Base-by-base conservation (phyloP, 1,284 basidiomycete genomes). In the Apiotrichum mycotoxinovorans region DNA sequence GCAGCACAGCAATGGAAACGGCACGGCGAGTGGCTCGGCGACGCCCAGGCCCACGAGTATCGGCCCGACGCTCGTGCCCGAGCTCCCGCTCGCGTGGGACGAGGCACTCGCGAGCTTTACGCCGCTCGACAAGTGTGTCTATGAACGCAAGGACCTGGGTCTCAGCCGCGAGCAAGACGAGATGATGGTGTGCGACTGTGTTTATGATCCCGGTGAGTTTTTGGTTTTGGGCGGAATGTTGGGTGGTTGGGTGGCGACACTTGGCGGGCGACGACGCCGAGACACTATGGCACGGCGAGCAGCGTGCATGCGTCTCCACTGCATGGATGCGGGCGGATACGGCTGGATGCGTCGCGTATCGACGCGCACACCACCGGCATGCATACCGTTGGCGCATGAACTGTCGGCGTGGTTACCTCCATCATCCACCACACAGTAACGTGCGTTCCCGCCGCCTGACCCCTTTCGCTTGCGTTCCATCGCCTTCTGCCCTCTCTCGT, bases 151-250 rank as follows among this genome's bases (percentile, higher is more conserved):
- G 71, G 84, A 86, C 41, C 80, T 98, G 53, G 96, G 96, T 14
- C 83, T 85, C 66, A 91, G 88, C 46, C 85, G 88, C 71, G 91
- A 94, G 76, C 84, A 87, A 56, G 83, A 89, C 68, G 93, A 97
- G 79, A 87, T 89, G 77, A 91, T 92, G 87, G 85, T 87, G 42
- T 97, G 93, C 80, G 93, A 63, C 73, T 97, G 93, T 78, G 78
- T 79, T 55, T 92, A 86, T 75, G 85, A 88, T 59, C 83, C 83
- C 73, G 86, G 91, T 95, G 76, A 81, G 87, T 23, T 56, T 5
- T 10, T 40, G 18, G 30, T 57, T 60, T 14, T 26, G 7, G 27
- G 23, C 34, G 27, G 38, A 7, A 33, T 25, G 35, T 25, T 35
- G 30, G 27, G 33, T 27, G 18, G 25, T 22, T 25, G 46, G 34